Percentiles rank a stretch among this genome's conserved stretches.
Evolutionary conservation across 2,329 filamentous ascomycete species (phyloP).

Genomic region (Zymoseptoria brevis): DNA sequence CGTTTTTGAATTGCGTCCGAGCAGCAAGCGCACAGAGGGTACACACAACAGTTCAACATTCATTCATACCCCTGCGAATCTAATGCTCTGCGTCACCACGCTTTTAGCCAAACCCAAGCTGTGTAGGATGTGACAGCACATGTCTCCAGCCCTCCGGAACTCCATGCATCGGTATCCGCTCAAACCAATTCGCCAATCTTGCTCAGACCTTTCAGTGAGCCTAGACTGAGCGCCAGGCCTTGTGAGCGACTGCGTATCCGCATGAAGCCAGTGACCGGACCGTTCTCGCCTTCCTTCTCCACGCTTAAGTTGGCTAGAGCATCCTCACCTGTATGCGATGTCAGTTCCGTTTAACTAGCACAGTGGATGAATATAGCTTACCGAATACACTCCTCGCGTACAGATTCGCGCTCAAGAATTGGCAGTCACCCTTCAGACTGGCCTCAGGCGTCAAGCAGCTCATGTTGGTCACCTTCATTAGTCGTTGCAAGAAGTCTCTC

Average conservation of each 20-base stretch:
- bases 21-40: not conserved
- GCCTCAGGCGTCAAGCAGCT: constrained; percentile 93
- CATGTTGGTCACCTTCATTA: constrained; percentile 99
- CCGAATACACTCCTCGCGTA: constrained; percentile 97
- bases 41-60: not conserved
- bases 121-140: not conserved
- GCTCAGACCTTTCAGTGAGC: constrained; percentile 88
- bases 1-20: not conserved
- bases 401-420: constrained; percentile 93
- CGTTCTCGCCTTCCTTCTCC: constrained; percentile 92
- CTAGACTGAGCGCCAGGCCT: constrained; percentile 85
- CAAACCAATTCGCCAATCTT: constrained; percentile 44
- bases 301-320: constrained; percentile 95
- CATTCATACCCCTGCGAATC: not conserved
- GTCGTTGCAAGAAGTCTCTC: constrained; percentile 81
- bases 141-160: constrained; percentile 33
- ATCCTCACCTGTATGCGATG: constrained; percentile 68
- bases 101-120: not conserved
- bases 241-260: constrained; percentile 96
- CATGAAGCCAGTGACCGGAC: constrained; percentile 93
- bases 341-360: constrained; percentile 11
- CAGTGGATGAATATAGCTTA: constrained; percentile 48
- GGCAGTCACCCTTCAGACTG: constrained; percentile 92
- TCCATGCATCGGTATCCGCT: constrained; percentile 21
- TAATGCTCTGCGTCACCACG: not conserved